A percentile compares a stretch with the other conserved stretches of the same genome.
These are phyloP conservation scores for Pythium rishiriense DNA, from an alignment of 352 stramenopile genomes.

Conservation along the genomic window DNA sequence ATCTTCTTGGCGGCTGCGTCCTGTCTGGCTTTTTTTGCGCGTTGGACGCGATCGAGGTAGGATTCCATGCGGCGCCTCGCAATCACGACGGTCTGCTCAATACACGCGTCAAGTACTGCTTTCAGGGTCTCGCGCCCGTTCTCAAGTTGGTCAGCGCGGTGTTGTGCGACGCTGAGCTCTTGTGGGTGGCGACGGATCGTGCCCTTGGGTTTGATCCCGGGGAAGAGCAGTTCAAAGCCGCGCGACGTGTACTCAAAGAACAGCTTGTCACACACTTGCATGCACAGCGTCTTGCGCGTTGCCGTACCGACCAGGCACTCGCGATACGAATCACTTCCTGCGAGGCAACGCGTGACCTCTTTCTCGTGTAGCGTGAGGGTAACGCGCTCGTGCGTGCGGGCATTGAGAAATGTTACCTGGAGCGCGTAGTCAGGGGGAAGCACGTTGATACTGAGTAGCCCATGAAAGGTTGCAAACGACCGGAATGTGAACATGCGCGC, in stretches of 20 bases:
- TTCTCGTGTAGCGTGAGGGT: constrained; percentile 18
- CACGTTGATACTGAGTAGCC: constrained; percentile 33
- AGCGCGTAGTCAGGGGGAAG: constrained; percentile 30
- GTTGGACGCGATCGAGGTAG: constrained; percentile 11
- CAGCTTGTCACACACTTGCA: constrained; percentile 35
- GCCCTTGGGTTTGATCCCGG: constrained; percentile 36
- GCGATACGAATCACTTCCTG: constrained; percentile 11
- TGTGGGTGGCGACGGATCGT: constrained; percentile 30
- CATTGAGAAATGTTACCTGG: constrained; percentile 29
- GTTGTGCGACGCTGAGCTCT: constrained; percentile 24
- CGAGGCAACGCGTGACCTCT: constrained; percentile 18
- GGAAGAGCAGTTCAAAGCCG: constrained; percentile 46
- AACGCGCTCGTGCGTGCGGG: constrained; percentile 8
- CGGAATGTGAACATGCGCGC: constrained; percentile 36
- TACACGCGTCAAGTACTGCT: constrained; percentile 17
- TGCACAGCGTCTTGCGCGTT: constrained; percentile 22
- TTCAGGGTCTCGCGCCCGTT: constrained; percentile 15
- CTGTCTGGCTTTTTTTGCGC: constrained; percentile 20
- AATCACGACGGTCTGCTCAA: constrained; percentile 21
- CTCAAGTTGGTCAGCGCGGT: constrained; percentile 8
- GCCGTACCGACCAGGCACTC: constrained; percentile 15
- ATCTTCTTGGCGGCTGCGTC: constrained; percentile 30
- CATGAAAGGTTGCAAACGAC: constrained; percentile 36
- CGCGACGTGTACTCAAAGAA: constrained; percentile 48
- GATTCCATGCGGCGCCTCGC: constrained; percentile 30